Conservation (phyloP, 2,329 filamentous ascomycete genomes). For the Neoascochyta sp. region DNA sequence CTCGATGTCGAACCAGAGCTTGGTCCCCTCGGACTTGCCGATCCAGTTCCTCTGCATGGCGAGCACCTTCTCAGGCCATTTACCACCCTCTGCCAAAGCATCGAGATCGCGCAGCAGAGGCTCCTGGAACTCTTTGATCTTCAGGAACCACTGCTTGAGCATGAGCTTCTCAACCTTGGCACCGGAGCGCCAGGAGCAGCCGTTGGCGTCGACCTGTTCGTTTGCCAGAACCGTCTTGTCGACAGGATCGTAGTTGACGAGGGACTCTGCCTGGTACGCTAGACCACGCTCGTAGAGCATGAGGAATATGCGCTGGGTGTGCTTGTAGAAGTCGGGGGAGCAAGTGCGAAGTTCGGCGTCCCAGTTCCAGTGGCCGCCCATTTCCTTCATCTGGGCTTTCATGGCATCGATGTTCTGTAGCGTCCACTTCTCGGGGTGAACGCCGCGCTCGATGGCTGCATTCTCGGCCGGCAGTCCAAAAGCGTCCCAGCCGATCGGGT, state of each 20-base stretch:
- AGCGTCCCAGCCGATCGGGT: slow-evolving; percentile 95
- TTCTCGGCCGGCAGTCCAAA: slow-evolving; percentile 91
- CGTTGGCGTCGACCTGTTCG: slow-evolving; percentile 85
- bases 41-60: slow-evolving; percentile 87
- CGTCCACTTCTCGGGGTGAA: slow-evolving; percentile 77
- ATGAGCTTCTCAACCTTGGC: slow-evolving; percentile 75
- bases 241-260: slow-evolving; percentile 87
- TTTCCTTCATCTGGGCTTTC: slow-evolving; percentile 73
- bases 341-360: slow-evolving; percentile 76
- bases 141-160: slow-evolving; percentile 86
- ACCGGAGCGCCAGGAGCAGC: slow-evolving; percentile 81
- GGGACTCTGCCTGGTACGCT: slow-evolving; percentile 76
- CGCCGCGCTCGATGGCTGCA: slow-evolving; percentile 77
- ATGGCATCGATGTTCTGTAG: slow-evolving; percentile 74
- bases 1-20: slow-evolving; percentile 65
- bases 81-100: slow-evolving; percentile 56
- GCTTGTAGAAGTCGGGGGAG: slow-evolving; percentile 80
- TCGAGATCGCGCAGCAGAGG: slow-evolving; percentile 68
- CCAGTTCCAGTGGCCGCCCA: slow-evolving; percentile 86
- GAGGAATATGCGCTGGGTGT: slow-evolving; percentile 82
- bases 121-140: slow-evolving; percentile 75
- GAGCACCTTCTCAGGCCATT: slow-evolving; percentile 80
- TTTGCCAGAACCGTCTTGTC: slow-evolving; percentile 89
- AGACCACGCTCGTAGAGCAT: slow-evolving; percentile 69
- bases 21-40: slow-evolving; percentile 70